Evolutionary conservation across 2,329 filamentous ascomycete species (phyloP).

Genomic region (Fusarium torulosum): DNA sequence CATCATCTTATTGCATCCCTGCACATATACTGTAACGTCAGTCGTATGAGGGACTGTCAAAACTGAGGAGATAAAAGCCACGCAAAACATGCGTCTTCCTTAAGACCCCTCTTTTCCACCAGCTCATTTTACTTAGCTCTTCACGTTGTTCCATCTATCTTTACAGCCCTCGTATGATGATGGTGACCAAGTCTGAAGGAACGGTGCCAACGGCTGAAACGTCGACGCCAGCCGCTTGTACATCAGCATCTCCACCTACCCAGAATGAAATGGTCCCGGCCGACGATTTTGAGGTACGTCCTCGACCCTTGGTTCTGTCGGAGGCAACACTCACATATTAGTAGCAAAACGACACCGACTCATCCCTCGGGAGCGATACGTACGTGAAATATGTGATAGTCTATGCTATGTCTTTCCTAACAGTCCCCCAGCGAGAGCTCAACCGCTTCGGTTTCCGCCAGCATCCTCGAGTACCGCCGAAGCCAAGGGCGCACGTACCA

Average conservation of each 20-base stretch:
- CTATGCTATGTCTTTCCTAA: too few species aligned
- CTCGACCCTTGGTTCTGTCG: accelerated
- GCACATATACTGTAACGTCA: not conserved
- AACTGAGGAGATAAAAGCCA: not conserved
- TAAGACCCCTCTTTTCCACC: not conserved
- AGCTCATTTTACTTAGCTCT: not conserved
- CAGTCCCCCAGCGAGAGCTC: slow-evolving; percentile 5
- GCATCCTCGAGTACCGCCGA: slow-evolving; percentile 2
- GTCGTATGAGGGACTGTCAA: not conserved
- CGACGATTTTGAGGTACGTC: not conserved
- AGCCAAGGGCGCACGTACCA: slow-evolving; percentile 6
- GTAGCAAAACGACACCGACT: not conserved
- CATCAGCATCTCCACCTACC: accelerated
- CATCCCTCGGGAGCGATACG: not conserved
- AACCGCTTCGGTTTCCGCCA: slow-evolving; percentile 4
- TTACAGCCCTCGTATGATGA: not conserved
- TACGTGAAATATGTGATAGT: accelerated
- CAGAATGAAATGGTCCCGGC: not conserved
- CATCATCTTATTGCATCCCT: not conserved
- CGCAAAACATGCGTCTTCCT: not conserved
- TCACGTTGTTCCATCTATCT: not conserved
- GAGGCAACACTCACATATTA: accelerated
- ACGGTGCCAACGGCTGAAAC: accelerated
- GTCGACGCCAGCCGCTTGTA: accelerated
- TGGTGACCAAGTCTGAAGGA: not conserved